phyloP scores from a whole-genome alignment of 2,329 filamentous ascomycete species.

The Penicillium sp. region DNA sequence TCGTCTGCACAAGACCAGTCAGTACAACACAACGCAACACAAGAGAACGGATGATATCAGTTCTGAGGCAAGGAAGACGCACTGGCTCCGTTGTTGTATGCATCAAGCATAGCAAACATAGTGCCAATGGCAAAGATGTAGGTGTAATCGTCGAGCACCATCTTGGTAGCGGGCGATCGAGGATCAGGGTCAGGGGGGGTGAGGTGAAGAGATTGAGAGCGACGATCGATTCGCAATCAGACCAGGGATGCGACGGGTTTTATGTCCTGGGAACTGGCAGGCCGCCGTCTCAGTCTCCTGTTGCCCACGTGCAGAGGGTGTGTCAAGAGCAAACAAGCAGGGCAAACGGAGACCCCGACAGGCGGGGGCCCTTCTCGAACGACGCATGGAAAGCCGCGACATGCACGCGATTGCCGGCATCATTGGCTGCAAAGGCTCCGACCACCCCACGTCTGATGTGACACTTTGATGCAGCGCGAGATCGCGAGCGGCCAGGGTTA shows the following conservation, averaged over 20 bases:
- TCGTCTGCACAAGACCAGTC: constrained; percentile 56
- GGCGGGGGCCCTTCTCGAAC: background rate
- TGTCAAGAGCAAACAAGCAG: background rate
- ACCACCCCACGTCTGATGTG: background rate
- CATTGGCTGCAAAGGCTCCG: background rate
- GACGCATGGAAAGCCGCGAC: background rate
- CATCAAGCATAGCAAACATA: constrained; percentile 75
- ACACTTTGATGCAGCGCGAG: background rate
- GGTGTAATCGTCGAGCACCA: constrained; percentile 66
- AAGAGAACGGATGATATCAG: background rate
- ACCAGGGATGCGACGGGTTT: background rate
- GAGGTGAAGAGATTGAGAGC: background rate
- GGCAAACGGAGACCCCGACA: no score
- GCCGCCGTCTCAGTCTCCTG: background rate
- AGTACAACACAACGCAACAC: background rate
- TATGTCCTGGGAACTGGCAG: background rate
- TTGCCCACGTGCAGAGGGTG: background rate
- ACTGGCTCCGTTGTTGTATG: constrained; percentile 81
- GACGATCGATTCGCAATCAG: background rate
- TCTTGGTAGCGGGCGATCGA: constrained; percentile 43
- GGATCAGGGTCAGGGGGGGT: background rate
- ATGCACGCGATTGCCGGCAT: background rate
- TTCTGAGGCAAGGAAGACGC: constrained; percentile 42
- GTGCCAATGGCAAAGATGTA: constrained; percentile 79
- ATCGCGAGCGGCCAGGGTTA: background rate